Evolutionary conservation across 1,139 yeast genomes (phyloP).

Genomic region (Kazachstania sp.): DNA sequence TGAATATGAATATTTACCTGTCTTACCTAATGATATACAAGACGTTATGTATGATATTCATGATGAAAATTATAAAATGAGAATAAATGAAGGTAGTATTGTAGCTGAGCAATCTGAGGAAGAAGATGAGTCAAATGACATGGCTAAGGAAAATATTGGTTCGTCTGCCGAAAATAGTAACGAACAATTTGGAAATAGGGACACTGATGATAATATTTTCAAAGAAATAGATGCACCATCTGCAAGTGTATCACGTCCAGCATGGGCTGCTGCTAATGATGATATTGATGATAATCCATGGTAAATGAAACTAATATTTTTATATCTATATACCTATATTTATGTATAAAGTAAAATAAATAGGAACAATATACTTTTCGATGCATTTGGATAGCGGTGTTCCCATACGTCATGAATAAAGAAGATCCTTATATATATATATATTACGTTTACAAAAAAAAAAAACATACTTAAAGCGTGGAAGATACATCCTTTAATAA

Average conservation of each 20-base stretch:
- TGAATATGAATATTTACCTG: slow-evolving; percentile 57
- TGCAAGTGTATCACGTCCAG: slow-evolving; percentile 19
- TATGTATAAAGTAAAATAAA: not conserved
- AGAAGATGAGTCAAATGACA: slow-evolving; percentile 5
- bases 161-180: not conserved
- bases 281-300: slow-evolving; percentile 30
- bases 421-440: no score
- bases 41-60: slow-evolving; percentile 59
- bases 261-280: slow-evolving; percentile 23
- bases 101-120: slow-evolving; percentile 8
- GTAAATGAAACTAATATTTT: slow-evolving; percentile 10
- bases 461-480: not conserved
- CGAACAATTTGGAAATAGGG: not conserved
- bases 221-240: slow-evolving; percentile 20
- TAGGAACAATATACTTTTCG: no score
- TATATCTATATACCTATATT: not conserved
- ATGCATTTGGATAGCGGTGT: no score
- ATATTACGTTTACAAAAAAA: not conserved
- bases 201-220: slow-evolving; percentile 11
- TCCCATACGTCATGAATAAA: no score
- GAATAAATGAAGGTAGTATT: slow-evolving; percentile 13
- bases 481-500: not conserved
- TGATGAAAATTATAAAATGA: slow-evolving; percentile 33
- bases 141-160: slow-evolving; percentile 2
- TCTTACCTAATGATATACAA: slow-evolving; percentile 48